phyloP scores from a whole-genome alignment of 768 basidiomycete genomes.

The Candolleomyces aberdarensis region DNA sequence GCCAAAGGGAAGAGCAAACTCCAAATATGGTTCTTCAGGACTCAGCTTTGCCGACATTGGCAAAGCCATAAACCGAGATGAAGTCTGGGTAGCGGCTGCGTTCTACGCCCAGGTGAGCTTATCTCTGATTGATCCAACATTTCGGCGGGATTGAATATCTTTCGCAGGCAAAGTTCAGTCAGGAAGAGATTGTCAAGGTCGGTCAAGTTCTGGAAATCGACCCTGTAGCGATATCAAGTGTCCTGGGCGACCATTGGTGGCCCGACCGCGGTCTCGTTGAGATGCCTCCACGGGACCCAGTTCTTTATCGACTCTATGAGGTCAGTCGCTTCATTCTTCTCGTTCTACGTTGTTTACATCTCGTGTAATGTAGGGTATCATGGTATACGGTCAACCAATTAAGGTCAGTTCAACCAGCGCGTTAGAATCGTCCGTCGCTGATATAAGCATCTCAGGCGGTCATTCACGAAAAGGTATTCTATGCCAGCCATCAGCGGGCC shows the following conservation, averaged over 20 bases:
- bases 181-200: slow-evolving; percentile 56
- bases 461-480: slow-evolving; percentile 73
- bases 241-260: slow-evolving; percentile 67
- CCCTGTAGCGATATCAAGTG: slow-evolving; percentile 31
- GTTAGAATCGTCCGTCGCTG: not conserved
- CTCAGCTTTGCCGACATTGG: slow-evolving; percentile 70
- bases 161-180: slow-evolving; percentile 63
- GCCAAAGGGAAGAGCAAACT: not conserved
- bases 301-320: slow-evolving; percentile 82
- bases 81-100: slow-evolving; percentile 79
- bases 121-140: not conserved
- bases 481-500: not conserved
- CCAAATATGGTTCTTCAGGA: slow-evolving; percentile 31
- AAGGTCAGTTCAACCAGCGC: slow-evolving; percentile 43
- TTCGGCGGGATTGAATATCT: not conserved
- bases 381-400: slow-evolving; percentile 78
- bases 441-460: slow-evolving; percentile 42
- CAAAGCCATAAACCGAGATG: slow-evolving; percentile 63
- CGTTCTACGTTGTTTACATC: not conserved
- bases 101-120: slow-evolving; percentile 72
- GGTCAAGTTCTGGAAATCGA: slow-evolving; percentile 47
- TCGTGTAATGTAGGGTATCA: slow-evolving; percentile 44
- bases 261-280: slow-evolving; percentile 71
- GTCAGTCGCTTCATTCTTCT: slow-evolving; percentile 33
- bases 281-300: slow-evolving; percentile 72